These are phyloP conservation scores for Magnaporthiopsis poae DNA, from an alignment of 2,329 filamentous ascomycete species.

Conservation along the genomic window DNA sequence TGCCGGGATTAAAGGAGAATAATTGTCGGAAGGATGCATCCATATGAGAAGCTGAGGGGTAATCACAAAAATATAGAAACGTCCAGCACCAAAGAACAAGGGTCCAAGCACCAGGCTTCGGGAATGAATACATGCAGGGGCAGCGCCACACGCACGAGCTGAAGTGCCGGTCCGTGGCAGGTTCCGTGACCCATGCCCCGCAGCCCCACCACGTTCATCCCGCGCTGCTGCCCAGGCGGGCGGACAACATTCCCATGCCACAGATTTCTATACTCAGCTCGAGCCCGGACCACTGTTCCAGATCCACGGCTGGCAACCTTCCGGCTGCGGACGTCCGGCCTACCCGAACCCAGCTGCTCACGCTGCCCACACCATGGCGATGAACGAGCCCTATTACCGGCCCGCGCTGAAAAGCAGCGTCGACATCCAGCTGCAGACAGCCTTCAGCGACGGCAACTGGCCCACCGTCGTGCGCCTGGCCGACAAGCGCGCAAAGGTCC, in stretches of 20 bases:
- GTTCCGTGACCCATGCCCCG: background rate
- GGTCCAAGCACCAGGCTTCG: too few species aligned
- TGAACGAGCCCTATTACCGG: conserved; percentile 20
- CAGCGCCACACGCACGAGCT: too few species aligned
- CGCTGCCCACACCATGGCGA: conserved; percentile 13
- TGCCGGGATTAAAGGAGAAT: too few species aligned
- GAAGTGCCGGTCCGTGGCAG: background rate
- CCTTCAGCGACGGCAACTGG: conserved; percentile 48
- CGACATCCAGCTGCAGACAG: conserved; percentile 44
- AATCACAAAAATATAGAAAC: too few species aligned
- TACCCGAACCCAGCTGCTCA: background rate
- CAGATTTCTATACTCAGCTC: background rate
- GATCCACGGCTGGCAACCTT: too few species aligned
- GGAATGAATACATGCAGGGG: too few species aligned
- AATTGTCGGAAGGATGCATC: too few species aligned
- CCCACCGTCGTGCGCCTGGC: conserved; percentile 39
- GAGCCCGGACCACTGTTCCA: background rate
- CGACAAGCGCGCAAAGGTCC: conserved; percentile 37
- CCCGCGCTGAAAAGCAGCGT: conserved; percentile 39
- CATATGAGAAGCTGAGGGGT: too few species aligned
- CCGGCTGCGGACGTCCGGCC: too few species aligned
- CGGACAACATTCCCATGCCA: background rate
- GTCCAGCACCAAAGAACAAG: too few species aligned
- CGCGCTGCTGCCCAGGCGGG: too few species aligned
- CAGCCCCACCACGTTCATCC: background rate